A percentile compares a stretch with the other conserved stretches of the same genome.
These are phyloP conservation scores for Euphorbia pulcherrima DNA, from an alignment of 345 rosid species.

Conservation along the genomic window DNA sequence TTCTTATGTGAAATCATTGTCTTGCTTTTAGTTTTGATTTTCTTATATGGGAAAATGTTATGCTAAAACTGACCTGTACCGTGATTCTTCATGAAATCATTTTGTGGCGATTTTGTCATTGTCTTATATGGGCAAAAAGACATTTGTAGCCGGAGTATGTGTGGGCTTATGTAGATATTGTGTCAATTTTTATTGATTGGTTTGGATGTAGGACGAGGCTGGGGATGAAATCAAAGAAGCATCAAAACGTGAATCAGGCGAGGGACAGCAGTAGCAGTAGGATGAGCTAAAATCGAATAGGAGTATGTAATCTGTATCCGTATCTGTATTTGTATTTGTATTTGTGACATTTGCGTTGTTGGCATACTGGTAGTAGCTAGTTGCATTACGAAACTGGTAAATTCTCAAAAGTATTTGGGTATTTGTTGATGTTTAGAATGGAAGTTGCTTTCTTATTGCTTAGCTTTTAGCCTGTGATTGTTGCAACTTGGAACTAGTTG, in stretches of 20 bases:
- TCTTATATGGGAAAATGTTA: too few relatives aligned
- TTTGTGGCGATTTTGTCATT: not conserved
- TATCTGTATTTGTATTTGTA: conserved; percentile 29
- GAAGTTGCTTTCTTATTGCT: conserved; percentile 22
- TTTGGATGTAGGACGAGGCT: conserved; percentile 57
- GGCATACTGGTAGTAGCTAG: conserved; percentile 31
- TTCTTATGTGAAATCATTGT: too few relatives aligned
- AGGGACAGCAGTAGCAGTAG: conserved; percentile 42
- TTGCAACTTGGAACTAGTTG: not conserved
- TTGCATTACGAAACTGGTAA: conserved; percentile 28
- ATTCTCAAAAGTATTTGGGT: conserved; percentile 23
- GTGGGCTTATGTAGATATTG: not conserved
- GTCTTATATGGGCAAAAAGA: not conserved
- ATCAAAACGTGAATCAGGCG: conserved; percentile 60
- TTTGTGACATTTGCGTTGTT: conserved; percentile 34
- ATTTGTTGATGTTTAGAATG: conserved; percentile 29
- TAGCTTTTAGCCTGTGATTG: not conserved
- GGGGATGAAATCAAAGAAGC: conserved; percentile 90
- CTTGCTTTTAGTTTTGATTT: too few relatives aligned
- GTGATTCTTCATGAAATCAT: too few relatives aligned
- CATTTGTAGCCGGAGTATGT: not conserved
- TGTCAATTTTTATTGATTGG: not conserved
- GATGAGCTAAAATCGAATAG: conserved; percentile 29
- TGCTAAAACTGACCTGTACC: too few relatives aligned
- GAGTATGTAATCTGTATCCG: conserved; percentile 28